Conservation (phyloP, 108 stramenopile species). For the Pseudonitzschia multistriata region DNA sequence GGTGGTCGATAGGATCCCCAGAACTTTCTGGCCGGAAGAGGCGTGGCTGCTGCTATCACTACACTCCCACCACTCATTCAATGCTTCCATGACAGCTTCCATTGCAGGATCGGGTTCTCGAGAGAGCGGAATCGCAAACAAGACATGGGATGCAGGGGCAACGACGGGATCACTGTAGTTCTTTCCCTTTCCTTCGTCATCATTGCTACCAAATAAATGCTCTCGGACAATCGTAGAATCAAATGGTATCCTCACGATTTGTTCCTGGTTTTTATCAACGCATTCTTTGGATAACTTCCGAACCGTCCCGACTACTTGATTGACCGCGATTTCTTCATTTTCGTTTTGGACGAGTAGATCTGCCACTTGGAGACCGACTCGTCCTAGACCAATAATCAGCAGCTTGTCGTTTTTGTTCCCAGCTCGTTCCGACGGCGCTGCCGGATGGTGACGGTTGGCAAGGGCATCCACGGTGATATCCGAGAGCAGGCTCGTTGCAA, state of each 20-base stretch:
- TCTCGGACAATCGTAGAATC: neutral
- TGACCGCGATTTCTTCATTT: neutral
- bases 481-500: neutral
- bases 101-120: conserved; percentile 13
- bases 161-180: neutral
- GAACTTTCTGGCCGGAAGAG: conserved; percentile 10
- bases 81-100: neutral
- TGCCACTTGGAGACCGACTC: conserved; percentile 32
- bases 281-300: neutral
- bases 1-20: conserved; percentile 70
- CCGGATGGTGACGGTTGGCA: neutral
- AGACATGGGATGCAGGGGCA: conserved; percentile 28
- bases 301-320: conserved; percentile 15
- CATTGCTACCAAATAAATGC: neutral
- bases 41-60: neutral
- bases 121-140: conserved; percentile 31
- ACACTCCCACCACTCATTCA: conserved; percentile 3
- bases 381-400: conserved; percentile 34
- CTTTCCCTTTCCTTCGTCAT: neutral
- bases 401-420: conserved; percentile 5
- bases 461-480: too few relatives aligned
- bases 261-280: conserved; percentile 1
- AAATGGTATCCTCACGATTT: conserved; percentile 25
- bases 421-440: neutral
- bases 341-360: neutral